Conservation (phyloP, 768 basidiomycete genomes). For the Boletus vinaceobasis region DNA sequence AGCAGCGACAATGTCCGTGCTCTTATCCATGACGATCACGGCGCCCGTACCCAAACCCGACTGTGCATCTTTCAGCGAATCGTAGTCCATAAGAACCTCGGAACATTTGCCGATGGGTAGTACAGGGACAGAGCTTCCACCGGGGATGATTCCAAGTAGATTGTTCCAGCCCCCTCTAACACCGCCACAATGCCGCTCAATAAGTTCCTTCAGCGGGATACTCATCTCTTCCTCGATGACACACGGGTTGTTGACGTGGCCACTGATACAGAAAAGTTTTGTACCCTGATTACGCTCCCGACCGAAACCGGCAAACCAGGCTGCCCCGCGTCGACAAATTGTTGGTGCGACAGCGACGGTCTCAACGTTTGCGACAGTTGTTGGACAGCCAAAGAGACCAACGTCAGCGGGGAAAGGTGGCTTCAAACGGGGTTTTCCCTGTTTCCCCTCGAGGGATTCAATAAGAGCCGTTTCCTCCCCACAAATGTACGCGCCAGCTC, state of each 20-base stretch:
- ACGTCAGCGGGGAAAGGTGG: conserved; percentile 99
- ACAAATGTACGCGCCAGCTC: conserved; percentile 97
- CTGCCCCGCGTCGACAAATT: conserved; percentile 82
- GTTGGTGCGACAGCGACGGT: conserved; percentile 98
- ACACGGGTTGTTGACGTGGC: conserved; percentile 97
- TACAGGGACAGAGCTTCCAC: conserved; percentile 92
- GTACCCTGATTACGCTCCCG: conserved; percentile 91
- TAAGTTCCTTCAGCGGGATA: conserved; percentile 87
- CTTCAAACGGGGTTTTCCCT: conserved; percentile 96
- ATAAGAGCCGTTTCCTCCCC: conserved; percentile 98
- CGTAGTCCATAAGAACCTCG: conserved; percentile 97
- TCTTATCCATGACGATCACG: conserved; percentile 99
- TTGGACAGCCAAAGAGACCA: conserved; percentile 94
- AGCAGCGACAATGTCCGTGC: conserved; percentile 89
- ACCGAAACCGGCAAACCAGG: conserved; percentile 94
- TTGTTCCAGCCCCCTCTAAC: conserved; percentile 96
- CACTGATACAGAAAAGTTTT: conserved; percentile 95
- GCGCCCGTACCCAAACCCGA: conserved; percentile 98
- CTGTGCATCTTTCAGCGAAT: conserved; percentile 93
- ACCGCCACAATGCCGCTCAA: conserved; percentile 98
- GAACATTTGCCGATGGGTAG: conserved; percentile 79
- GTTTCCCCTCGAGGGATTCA: conserved; percentile 96
- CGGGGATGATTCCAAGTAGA: conserved; percentile 93
- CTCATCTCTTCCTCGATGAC: conserved; percentile 99
- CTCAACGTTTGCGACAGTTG: conserved; percentile 98